phyloP scores from a whole-genome alignment of 78 protist genomes.

The Capsaspora owczarzaki region DNA sequence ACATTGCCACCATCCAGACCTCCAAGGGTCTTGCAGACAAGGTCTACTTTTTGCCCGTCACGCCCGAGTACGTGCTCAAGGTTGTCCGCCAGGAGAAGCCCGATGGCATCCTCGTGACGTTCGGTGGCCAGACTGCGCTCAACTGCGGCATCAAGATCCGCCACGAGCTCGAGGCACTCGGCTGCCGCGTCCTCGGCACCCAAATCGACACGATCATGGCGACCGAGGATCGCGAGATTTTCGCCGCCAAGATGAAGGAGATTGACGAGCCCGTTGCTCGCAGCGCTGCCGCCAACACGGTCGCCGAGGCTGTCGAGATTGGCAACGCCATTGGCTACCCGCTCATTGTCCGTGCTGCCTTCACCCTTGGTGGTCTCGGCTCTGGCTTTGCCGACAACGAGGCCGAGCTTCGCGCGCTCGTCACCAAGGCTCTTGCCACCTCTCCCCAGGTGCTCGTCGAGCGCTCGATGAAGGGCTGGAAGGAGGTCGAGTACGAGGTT shows the following conservation, averaged over 20 bases:
- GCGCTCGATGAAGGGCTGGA: conserved; percentile 91
- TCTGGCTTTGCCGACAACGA: conserved; percentile 82
- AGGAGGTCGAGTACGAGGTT: conserved; percentile 97
- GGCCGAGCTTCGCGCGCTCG: conserved; percentile 52
- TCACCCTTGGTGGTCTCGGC: conserved; percentile 95
- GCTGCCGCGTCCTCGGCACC: conserved; percentile 82
- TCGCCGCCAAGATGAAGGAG: conserved; percentile 63
- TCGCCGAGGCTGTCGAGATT: conserved; percentile 50
- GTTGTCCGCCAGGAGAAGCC: conserved; percentile 86
- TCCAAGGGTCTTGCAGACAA: conserved; percentile 75
- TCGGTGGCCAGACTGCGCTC: conserved; percentile 96
- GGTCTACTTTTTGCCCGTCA: conserved; percentile 91
- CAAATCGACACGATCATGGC: conserved; percentile 66
- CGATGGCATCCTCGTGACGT: conserved; percentile 84
- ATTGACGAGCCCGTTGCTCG: conserved; percentile 78
- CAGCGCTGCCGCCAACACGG: conserved; percentile 44
- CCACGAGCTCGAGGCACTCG: conserved; percentile 11
- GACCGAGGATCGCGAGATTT: conserved; percentile 93
- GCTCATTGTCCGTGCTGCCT: conserved; percentile 89
- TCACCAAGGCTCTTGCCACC: conserved; percentile 58
- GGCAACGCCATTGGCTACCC: conserved; percentile 74
- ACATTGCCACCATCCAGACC: conserved; percentile 96
- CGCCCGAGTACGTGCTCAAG: conserved; percentile 68
- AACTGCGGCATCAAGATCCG: conserved; percentile 85
- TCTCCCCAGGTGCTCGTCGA: conserved; percentile 85